A percentile compares a stretch with the other conserved stretches of the same genome.
Conservation (phyloP, 108 stramenopile species). For the Nitzschia palea region DNA sequence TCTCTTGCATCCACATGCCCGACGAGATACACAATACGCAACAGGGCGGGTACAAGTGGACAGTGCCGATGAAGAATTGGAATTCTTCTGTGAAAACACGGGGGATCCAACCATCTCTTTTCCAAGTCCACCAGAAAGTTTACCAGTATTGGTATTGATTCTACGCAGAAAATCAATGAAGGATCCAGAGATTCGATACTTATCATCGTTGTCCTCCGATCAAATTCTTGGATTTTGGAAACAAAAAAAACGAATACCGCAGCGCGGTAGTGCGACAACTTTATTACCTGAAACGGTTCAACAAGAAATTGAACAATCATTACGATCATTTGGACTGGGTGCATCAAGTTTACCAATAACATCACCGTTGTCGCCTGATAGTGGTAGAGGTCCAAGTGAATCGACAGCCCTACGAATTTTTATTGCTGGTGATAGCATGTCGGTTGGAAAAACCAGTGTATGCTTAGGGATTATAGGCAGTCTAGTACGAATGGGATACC, state of each 20-base stretch:
- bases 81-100: not conserved
- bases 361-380: not conserved
- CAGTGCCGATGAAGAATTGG: slow-evolving; percentile 11
- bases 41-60: slow-evolving; percentile 26
- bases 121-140: slow-evolving; percentile 22
- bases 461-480: slow-evolving; percentile 82
- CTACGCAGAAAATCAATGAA: slow-evolving; percentile 3
- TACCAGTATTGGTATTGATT: slow-evolving; percentile 23
- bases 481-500: slow-evolving; percentile 54
- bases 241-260: not conserved
- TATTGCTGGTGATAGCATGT: slow-evolving; percentile 84
- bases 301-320: not conserved
- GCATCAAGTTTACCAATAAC: not conserved
- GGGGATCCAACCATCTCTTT: not conserved
- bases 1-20: not conserved
- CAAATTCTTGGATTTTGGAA: slow-evolving; percentile 9
- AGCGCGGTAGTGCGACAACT: not conserved
- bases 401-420: slow-evolving; percentile 62
- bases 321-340: not conserved
- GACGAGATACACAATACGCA: slow-evolving; percentile 4
- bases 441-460: slow-evolving; percentile 93
- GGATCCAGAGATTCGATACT: slow-evolving; percentile 7
- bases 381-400: not conserved
- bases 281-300: not conserved
- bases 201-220: slow-evolving; percentile 7